Evolutionary conservation across 257 asterid genomes (phyloP), one percentile per base, ranked within the genome.

Genomic region (Handroanthus guayacan): DNA sequence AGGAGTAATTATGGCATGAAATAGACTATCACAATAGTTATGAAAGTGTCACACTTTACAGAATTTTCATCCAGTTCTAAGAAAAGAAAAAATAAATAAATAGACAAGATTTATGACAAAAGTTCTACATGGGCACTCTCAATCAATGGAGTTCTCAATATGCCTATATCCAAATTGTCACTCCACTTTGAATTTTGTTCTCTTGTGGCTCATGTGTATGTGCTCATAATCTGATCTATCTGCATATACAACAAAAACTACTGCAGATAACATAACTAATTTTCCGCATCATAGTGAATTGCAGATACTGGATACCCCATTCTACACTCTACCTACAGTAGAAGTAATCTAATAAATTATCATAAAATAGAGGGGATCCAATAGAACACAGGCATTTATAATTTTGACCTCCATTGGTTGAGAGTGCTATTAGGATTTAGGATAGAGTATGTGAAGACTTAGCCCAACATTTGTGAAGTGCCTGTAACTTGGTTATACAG

Each of bases 1-100:
- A 63, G 36, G 16, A 66, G 47, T 57, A 76, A 56, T 52, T 78
- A 55, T 67, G 47, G 34, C 5, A 57, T 17, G 55, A 71, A 74
- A 68, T 56, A 60, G 68, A 74, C 44, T 37, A 31, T 55, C 39
- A 34, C 51, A 69, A 48, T 48, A 47, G 52, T 67, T 14, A 9
- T 44, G 55, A 55, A 20, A 38, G 58, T 69, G 75, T n/a, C 66
- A 69, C 47, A 74, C 36, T 52, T 10, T 43, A 64, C 16, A 43
- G 39, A 50, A 17, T 9, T 71, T 36, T 12, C 4, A 57, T 47
- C 13, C 31, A 31, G 31, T 10, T 2, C 8, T 5, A 11, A 25
- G 18, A 57, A 20, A 41, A 67, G 4, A 34, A 62, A 56, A 55
- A 17, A 16, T 54, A 41, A 47, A 62, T 34, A 45, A n/a, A 25